Conservation (phyloP, 2,329 filamentous ascomycete species). For the Aspergillus ustus region DNA sequence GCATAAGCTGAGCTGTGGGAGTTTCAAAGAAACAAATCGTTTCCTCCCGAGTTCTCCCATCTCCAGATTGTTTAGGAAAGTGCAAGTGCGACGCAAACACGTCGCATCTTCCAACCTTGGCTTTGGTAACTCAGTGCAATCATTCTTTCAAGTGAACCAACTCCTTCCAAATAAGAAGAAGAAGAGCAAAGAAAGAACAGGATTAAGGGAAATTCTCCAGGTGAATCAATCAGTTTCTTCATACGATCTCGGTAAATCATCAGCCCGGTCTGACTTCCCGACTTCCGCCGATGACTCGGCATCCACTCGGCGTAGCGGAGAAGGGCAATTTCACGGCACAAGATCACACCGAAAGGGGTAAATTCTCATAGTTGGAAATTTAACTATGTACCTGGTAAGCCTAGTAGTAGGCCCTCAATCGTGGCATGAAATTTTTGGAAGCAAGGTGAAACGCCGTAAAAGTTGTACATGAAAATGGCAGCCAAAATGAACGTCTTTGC, state of each 20-base stretch:
- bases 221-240: background rate
- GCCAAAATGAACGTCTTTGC: background rate
- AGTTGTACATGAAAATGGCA: conserved; percentile 4
- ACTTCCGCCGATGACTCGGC: conserved; percentile 27
- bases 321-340: background rate
- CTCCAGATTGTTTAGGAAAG: background rate
- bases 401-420: background rate
- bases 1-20: background rate
- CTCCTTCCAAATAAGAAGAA: background rate
- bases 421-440: background rate
- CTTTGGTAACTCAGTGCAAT: background rate
- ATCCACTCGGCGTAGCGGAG: conserved; percentile 21
- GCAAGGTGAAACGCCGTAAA: background rate
- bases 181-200: conserved; percentile 6
- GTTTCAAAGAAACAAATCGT: background rate
- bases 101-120: background rate
- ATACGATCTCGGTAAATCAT: conserved; percentile 22
- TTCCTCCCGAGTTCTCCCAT: background rate
- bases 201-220: conserved; percentile 13
- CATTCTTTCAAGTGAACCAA: background rate
- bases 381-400: background rate
- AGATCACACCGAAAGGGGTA: background rate
- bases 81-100: background rate
- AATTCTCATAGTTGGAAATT: background rate
- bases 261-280: conserved; percentile 27